Conservation (phyloP, 208 protist species). For the Leishmania guyanensis region DNA sequence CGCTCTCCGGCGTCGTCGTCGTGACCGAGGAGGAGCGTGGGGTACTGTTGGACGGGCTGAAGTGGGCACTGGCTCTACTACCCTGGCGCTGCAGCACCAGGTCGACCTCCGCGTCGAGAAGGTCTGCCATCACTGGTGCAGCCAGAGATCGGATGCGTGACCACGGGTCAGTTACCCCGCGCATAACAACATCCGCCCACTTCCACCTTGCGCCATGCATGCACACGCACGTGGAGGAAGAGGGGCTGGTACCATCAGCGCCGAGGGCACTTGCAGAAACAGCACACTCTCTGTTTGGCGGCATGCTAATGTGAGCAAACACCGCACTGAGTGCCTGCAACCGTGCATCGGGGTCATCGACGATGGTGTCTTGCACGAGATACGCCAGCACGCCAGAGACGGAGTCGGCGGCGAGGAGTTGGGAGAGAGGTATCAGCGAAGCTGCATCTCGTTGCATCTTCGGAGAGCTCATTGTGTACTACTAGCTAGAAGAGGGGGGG, state of each 20-base stretch:
- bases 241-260: neutral
- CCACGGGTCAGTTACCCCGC: conserved; percentile 71
- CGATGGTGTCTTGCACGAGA: conserved; percentile 15
- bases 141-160: conserved; percentile 52
- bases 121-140: conserved; percentile 27
- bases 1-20: neutral
- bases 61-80: neutral
- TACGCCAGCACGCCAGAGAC: conserved; percentile 16
- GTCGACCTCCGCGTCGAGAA: conserved; percentile 26
- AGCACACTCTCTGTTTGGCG: neutral
- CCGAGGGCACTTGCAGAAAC: neutral
- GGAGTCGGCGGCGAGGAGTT: conserved; percentile 19
- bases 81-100: conserved; percentile 9
- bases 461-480: neutral
- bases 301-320: conserved; percentile 7
- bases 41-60: neutral
- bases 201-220: conserved; percentile 18
- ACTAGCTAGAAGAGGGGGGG: neutral
- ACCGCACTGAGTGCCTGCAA: conserved; percentile 20
- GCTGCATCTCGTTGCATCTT: neutral
- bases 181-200: conserved; percentile 53
- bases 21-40: neutral
- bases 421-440: conserved; percentile 9
- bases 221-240: neutral
- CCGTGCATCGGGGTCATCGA: conserved; percentile 27